Conservation (phyloP, 2,329 filamentous ascomycete genomes). For the Xylariaceae sp. region DNA sequence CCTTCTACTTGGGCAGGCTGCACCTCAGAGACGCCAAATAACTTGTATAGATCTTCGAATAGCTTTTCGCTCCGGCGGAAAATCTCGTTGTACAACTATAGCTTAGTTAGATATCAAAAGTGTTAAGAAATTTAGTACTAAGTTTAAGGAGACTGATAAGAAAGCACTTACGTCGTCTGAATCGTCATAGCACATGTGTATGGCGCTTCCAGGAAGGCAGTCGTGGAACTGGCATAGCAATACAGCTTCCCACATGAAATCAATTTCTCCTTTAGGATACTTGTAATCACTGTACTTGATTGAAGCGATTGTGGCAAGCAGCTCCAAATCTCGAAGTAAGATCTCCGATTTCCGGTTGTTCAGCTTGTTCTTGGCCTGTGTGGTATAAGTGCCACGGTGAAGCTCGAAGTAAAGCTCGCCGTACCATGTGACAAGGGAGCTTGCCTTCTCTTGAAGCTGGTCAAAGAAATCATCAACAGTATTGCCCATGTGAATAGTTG, state of each 20-base stretch:
- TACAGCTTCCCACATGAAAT: slow-evolving; percentile 91
- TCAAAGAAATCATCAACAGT: slow-evolving; percentile 96
- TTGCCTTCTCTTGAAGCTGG: slow-evolving; percentile 72
- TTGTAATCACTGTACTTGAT: slow-evolving; percentile 69
- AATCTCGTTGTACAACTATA: slow-evolving; percentile 71
- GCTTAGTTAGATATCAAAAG: slow-evolving; percentile 5
- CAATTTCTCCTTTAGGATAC: slow-evolving; percentile 91
- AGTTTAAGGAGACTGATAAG: not conserved
- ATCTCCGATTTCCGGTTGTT: slow-evolving; percentile 87
- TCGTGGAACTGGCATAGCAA: slow-evolving; percentile 97
- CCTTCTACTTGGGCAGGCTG: slow-evolving; percentile 40
- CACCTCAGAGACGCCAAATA: slow-evolving; percentile 58
- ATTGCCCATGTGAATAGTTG: slow-evolving; percentile 81
- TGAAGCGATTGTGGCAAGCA: slow-evolving; percentile 80
- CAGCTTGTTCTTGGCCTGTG: slow-evolving; percentile 93
- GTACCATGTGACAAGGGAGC: slow-evolving; percentile 89
- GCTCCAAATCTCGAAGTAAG: slow-evolving; percentile 81
- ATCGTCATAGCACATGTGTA: slow-evolving; percentile 98
- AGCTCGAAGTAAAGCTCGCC: slow-evolving; percentile 98
- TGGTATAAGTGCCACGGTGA: slow-evolving; percentile 95
- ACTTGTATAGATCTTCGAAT: slow-evolving; percentile 63
- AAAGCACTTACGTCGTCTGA: slow-evolving; percentile 68
- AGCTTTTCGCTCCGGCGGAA: slow-evolving; percentile 73
- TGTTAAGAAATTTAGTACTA: not conserved
- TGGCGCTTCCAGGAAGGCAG: slow-evolving; percentile 88